phyloP scores from a whole-genome alignment of 345 rosid genomes.

The Zanthoxylum bungeanum region DNA sequence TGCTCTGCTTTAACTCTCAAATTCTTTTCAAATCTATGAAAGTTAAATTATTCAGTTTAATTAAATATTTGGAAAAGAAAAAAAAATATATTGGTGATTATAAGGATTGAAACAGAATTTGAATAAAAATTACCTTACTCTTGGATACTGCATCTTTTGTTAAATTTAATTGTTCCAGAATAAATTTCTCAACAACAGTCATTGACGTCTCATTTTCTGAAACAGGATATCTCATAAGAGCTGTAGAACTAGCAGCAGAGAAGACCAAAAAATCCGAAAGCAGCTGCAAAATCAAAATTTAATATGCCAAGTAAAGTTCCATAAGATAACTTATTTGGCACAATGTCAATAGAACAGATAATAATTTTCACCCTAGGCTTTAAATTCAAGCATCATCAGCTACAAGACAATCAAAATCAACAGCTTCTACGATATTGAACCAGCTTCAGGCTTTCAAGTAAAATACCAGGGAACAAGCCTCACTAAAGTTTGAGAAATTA shows the following conservation, averaged over 20 bases:
- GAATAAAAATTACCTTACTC: conserved; percentile 51
- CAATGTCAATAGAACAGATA: neutral
- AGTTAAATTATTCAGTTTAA: neutral
- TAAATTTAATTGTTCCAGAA: conserved; percentile 58
- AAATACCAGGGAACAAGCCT: no score
- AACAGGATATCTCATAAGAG: conserved; percentile 44
- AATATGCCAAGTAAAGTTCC: conserved; percentile 20
- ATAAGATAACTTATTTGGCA: neutral
- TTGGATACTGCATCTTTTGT: conserved; percentile 45
- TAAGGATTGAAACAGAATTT: neutral
- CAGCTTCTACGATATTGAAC: no score
- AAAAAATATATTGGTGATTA: neutral
- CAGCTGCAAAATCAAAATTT: conserved; percentile 53
- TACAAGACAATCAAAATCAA: no score
- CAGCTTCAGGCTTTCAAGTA: no score
- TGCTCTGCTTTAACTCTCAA: neutral
- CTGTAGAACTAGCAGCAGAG: conserved; percentile 51
- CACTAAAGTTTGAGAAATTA: neutral
- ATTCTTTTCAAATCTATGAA: neutral
- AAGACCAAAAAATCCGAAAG: conserved; percentile 60
- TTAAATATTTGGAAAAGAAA: no score
- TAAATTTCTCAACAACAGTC: conserved; percentile 49
- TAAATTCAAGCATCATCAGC: no score
- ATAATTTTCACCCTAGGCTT: neutral
- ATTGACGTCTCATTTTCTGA: conserved; percentile 29